A percentile compares a stretch with the other conserved stretches of the same genome.
Evolutionary conservation across 192 early-diverging fungal species (phyloP).

Genomic region (Paraglomus occultum): DNA sequence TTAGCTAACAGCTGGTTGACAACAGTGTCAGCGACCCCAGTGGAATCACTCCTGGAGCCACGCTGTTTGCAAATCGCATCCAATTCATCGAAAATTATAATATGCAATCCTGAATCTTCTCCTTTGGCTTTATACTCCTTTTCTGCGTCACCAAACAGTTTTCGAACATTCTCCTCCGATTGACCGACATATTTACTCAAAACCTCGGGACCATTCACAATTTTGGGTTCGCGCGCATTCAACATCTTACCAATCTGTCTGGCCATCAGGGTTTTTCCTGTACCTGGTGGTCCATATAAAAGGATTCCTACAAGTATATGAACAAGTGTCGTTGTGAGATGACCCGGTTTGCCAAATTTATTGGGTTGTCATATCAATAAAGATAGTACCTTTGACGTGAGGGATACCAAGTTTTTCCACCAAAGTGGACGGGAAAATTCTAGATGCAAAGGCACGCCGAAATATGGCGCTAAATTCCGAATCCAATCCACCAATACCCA

Average conservation of each 20-base stretch:
- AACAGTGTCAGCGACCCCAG: slow-evolving; percentile 94
- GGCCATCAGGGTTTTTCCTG: slow-evolving; percentile 97
- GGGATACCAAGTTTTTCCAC: slow-evolving; percentile 96
- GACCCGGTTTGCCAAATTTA: no score
- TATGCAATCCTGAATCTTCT: slow-evolving; percentile 88
- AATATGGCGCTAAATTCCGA: slow-evolving; percentile 93
- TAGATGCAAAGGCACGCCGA: slow-evolving; percentile 94
- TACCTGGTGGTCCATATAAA: slow-evolving; percentile 92
- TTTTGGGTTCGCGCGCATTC: slow-evolving; percentile 88
- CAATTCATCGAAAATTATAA: slow-evolving; percentile 99
- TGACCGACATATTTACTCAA: slow-evolving; percentile 97
- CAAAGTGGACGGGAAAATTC: slow-evolving; percentile 91
- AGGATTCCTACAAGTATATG: slow-evolving; percentile 52
- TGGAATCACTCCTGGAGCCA: slow-evolving; percentile 86
- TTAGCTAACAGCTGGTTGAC: slow-evolving; percentile 98
- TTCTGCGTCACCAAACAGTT: slow-evolving; percentile 94
- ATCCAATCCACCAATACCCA: slow-evolving; percentile 98
- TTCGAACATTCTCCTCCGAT: slow-evolving; percentile 95
- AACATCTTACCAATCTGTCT: slow-evolving; percentile 99
- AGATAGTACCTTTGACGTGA: slow-evolving; percentile 76
- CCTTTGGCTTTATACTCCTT: slow-evolving; percentile 91
- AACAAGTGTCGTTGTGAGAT: no score
- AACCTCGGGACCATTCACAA: slow-evolving; percentile 96
- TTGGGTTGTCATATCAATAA: no score
- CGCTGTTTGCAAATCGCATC: slow-evolving; percentile 99